phyloP scores from a whole-genome alignment of 2,329 filamentous ascomycete species.

The Lecanicillium sp. region DNA sequence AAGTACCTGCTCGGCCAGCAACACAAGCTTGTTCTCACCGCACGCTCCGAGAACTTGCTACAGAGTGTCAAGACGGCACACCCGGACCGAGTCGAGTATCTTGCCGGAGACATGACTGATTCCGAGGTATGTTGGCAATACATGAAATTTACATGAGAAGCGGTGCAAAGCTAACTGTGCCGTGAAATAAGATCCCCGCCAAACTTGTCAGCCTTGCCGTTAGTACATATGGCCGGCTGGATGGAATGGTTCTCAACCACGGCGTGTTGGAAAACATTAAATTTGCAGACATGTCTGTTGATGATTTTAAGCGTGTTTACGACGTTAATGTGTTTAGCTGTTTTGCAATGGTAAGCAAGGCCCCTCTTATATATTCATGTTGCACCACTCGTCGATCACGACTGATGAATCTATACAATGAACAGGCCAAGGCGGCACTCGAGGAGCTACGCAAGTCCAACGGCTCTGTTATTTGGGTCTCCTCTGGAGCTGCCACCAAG shows the following conservation, averaged over 20 bases:
- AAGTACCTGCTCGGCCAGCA: slow-evolving; percentile 40
- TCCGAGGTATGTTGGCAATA: slow-evolving; percentile 30
- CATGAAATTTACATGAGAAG: too few species aligned
- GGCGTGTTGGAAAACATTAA: slow-evolving; percentile 70
- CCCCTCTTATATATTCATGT: neutral
- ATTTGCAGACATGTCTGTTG: slow-evolving; percentile 56
- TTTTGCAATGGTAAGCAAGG: slow-evolving; percentile 58
- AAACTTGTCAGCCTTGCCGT: slow-evolving; percentile 59
- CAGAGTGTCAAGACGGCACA: slow-evolving; percentile 42
- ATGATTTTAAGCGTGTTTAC: slow-evolving; percentile 69
- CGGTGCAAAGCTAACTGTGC: neutral
- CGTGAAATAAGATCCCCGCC: slow-evolving; percentile 43
- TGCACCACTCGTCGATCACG: neutral
- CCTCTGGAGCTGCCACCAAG: slow-evolving; percentile 64
- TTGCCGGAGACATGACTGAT: slow-evolving; percentile 47
- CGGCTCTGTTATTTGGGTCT: slow-evolving; percentile 69
- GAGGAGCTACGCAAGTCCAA: slow-evolving; percentile 57
- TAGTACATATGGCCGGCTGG: slow-evolving; percentile 61
- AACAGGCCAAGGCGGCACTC: slow-evolving; percentile 61
- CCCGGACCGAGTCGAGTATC: slow-evolving; percentile 43
- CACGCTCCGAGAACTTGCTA: slow-evolving; percentile 42
- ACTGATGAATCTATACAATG: neutral
- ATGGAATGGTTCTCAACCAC: slow-evolving; percentile 84
- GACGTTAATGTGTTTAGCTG: slow-evolving; percentile 84
- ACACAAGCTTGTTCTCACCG: slow-evolving; percentile 52